Evolutionary conservation across 2,329 filamentous ascomycete species (phyloP).

Genomic region (Alternaria alternata): DNA sequence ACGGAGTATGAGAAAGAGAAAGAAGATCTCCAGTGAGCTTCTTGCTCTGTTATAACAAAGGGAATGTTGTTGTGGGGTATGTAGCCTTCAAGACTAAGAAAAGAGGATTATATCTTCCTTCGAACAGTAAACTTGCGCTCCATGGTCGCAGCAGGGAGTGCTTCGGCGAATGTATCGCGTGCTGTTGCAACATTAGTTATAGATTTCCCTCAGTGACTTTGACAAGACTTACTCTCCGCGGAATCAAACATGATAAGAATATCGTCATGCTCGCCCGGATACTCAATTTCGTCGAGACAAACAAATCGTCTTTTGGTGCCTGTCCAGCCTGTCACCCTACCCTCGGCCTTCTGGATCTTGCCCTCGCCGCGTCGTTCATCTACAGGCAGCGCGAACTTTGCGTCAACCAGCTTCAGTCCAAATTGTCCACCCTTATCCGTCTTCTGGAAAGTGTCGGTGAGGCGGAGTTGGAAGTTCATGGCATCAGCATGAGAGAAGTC

Average conservation of each 20-base stretch:
- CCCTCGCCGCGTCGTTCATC: conserved; percentile 58
- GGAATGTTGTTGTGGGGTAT: background rate
- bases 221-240: conserved; percentile 69
- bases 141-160: conserved; percentile 55
- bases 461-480: conserved; percentile 87
- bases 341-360: conserved; percentile 60
- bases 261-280: conserved; percentile 92
- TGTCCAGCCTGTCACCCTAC: conserved; percentile 56
- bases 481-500: conserved; percentile 86
- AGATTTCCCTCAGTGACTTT: background rate
- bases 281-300: conserved; percentile 85
- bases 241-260: conserved; percentile 85
- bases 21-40: background rate
- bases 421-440: conserved; percentile 64
- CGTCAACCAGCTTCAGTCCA: conserved; percentile 82
- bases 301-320: conserved; percentile 75
- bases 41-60: background rate
- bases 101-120: conserved; percentile 47
- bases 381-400: conserved; percentile 85
- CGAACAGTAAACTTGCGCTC: conserved; percentile 55
- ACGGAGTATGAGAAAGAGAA: background rate
- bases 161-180: conserved; percentile 56
- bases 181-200: conserved; percentile 47
- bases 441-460: conserved; percentile 81
- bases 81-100: background rate